Evolutionary conservation across 164 flowering plant genomes (phyloP), one percentile per base, ranked within the genome.

Genomic region (Echeveria elegans): DNA sequence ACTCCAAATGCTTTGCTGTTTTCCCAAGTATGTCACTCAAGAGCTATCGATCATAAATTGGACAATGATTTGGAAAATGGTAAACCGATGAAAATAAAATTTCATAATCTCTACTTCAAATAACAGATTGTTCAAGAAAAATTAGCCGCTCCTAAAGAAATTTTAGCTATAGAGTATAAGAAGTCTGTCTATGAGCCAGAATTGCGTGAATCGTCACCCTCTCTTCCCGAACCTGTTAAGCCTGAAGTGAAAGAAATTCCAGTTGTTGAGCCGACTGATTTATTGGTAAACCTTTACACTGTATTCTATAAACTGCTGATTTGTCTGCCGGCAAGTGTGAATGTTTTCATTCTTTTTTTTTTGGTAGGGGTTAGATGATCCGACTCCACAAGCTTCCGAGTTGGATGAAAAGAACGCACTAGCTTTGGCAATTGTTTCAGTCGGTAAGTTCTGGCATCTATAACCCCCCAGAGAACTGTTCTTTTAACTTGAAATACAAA

Each of bases 361-460:
- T 52, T 77, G 38, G 24, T 72, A 94, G 99, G 83, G 81, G 67
- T 68, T 89, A 72, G 69, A 87, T 72, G 94, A 87, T 80, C 84
- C 94, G 23, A 65, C 16, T 58, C 89, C 96, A 52, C 86, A 77
- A 72, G 92, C 86, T 28, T 71, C 88, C 29, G 90, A 83, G 23
- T 79, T 94, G 23, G 96, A 94, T 63, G 90, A 88, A 75, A 88
- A 86, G 80, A 94, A 92, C 80, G 82, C 96, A 32, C 43, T 89
- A 75, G 96, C 99, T 70, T 81, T 94, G 68, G 97, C 99, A 23
- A 91, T 94, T 78, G 90, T 94, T 71, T 87, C 99, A 43, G 85
- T 79, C 73, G 88, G 97, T 94, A 80, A 70, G 83, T 72, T 59
- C 66, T 38, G 14, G 36, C 23, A 16, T 14, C 21, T 50, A 21